Base-by-base conservation (phyloP, 2,329 filamentous ascomycete genomes). In the Chaetomiaceae sp. region DNA sequence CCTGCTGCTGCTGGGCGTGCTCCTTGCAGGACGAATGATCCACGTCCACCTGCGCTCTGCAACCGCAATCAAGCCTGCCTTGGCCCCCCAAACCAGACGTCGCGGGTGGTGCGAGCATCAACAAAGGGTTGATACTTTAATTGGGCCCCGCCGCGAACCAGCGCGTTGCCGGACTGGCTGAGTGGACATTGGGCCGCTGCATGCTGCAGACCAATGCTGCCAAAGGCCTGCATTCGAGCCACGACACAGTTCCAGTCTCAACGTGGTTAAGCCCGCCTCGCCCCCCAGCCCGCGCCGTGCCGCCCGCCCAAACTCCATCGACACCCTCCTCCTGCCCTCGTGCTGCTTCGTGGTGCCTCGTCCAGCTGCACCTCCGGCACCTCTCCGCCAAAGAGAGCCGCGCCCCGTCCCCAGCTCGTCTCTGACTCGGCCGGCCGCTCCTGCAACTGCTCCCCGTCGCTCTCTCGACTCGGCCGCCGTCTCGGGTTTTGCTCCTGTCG, bases 181-280 rank as follows among this genome's bases (percentile, higher is more conserved):
- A 53, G 32, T 43, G 50, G 34, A 43, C 54, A 62, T 62, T 62
- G 59, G 60, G 59, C 58, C 56, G 56, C 60, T 61, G 60, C 60
- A 61, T 45, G 55, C 60, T 60, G 58, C 55, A 61, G 56, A 52
- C 53, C 51, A 55, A 45, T 55, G 56, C 56, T 58, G 56, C 56
- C 56, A 57, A 26, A 57, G 52, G 59, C 59, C 60, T 58, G 64
- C 64, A 67, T 65, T 67, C 64, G 65, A 67, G 65, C 65, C 65
- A 67, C 65, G 65, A 67, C 65, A 67, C 56, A 58, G 50, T 55
- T 58, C 59, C 59, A 58, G 57, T 58, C 56, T 61, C 55, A 63
- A 61, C 58, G 62, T 60, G 60, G 60, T 60, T 57, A 60, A 59
- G 59, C 58, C 56, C 53, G 56, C 44, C 51, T 56, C 53, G 54